These are phyloP conservation scores for Hymenoscyphus repandus DNA, from an alignment of 2,329 filamentous ascomycete species.

Conservation along the genomic window DNA sequence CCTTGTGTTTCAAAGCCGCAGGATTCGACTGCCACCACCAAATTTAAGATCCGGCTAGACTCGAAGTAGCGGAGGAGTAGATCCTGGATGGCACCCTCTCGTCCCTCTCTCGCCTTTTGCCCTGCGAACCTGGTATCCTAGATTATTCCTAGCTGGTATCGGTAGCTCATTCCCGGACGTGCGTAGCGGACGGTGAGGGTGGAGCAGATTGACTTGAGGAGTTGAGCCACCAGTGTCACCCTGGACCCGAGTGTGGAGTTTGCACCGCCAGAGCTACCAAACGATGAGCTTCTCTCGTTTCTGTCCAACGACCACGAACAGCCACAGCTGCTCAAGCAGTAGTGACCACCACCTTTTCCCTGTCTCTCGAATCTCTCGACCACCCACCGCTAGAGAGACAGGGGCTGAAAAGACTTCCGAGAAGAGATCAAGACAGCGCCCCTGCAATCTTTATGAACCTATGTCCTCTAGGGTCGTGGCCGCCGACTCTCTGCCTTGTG, in stretches of 20 bases:
- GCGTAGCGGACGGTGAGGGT: background rate
- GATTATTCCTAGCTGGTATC: too few species aligned
- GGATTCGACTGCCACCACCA: slow-evolving; percentile 1
- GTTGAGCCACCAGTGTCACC: background rate
- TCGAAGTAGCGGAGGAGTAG: slow-evolving; percentile 1
- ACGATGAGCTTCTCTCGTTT: too few species aligned
- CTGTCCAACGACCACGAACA: too few species aligned
- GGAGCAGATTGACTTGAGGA: background rate
- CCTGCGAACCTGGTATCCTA: too few species aligned
- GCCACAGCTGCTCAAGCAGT: too few species aligned
- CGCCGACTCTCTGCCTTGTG: background rate
- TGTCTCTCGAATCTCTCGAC: too few species aligned
- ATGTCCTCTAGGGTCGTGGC: background rate
- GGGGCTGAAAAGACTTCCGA: slow-evolving; percentile 4
- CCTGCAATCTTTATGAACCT: slow-evolving; percentile 15
- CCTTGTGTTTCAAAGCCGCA: background rate
- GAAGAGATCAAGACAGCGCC: background rate
- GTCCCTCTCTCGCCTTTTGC: too few species aligned
- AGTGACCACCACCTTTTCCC: background rate
- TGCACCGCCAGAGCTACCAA: background rate
- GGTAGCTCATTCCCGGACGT: slow-evolving; percentile 5
- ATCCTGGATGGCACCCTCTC: background rate
- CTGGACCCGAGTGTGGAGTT: background rate
- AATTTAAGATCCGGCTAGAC: slow-evolving; percentile 1
- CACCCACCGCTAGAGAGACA: background rate